These are phyloP conservation scores for Fusarium dimerum DNA, from an alignment of 2,329 filamentous ascomycete species.

Conservation along the genomic window DNA sequence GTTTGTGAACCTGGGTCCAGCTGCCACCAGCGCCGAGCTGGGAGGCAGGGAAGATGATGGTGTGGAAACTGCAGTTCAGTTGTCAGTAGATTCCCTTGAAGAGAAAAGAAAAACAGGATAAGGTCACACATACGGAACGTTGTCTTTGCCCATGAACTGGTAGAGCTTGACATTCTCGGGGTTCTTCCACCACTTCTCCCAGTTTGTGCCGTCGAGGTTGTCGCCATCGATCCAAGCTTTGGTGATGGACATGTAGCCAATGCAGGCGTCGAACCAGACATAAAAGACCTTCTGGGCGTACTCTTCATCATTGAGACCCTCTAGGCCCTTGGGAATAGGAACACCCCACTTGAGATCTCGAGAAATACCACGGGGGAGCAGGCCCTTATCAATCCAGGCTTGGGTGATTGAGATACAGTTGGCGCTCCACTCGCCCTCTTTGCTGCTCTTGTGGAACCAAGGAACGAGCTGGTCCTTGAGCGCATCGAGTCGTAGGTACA, in stretches of 20 bases:
- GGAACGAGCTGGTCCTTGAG: slow-evolving; percentile 74
- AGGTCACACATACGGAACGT: slow-evolving; percentile 53
- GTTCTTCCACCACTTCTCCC: slow-evolving; percentile 94
- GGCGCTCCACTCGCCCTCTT: slow-evolving; percentile 73
- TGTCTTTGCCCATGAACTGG: slow-evolving; percentile 88
- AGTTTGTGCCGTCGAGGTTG: slow-evolving; percentile 58
- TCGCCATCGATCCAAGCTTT: slow-evolving; percentile 73
- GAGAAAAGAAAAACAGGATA: background rate
- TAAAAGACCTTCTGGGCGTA: slow-evolving; percentile 76
- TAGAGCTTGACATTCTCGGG: slow-evolving; percentile 85
- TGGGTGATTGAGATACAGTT: slow-evolving; percentile 78
- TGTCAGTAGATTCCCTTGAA: slow-evolving; percentile 9
- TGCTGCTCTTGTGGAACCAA: slow-evolving; percentile 75
- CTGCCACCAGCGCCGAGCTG: slow-evolving; percentile 81
- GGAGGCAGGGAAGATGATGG: slow-evolving; percentile 86
- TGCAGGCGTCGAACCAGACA: slow-evolving; percentile 90
- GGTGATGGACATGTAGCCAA: slow-evolving; percentile 94
- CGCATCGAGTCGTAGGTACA: slow-evolving; percentile 85
- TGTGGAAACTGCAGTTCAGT: slow-evolving; percentile 53
- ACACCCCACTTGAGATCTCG: slow-evolving; percentile 90
- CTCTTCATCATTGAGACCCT: slow-evolving; percentile 53
- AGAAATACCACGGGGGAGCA: slow-evolving; percentile 86
- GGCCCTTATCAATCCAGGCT: slow-evolving; percentile 79
- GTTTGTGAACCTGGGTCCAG: slow-evolving; percentile 87
- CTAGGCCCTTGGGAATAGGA: slow-evolving; percentile 49